Base-by-base conservation (phyloP, 1,284 basidiomycete genomes). In the Ustilago esculenta region DNA sequence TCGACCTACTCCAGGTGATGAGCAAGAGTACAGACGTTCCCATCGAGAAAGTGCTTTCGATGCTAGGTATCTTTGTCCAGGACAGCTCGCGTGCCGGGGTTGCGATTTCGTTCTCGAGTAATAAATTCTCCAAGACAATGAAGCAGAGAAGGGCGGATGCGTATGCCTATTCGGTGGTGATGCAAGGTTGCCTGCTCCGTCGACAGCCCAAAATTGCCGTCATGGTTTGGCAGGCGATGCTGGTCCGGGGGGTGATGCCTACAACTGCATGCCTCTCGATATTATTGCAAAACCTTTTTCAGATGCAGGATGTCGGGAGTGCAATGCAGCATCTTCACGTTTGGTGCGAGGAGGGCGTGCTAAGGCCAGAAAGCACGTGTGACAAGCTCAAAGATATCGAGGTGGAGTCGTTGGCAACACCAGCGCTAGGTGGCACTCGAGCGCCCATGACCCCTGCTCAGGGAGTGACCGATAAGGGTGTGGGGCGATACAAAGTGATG, bases 311-410 rank as follows among this genome's bases (percentile, higher is more conserved):
- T 4, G 51, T 52, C 11, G 17, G 15, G 15, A 43, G 14, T 4
- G 66, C 66, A 0, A n/a, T 69, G 46, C 42, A 41, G 24, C 66
- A 69, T 11, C 41, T 69, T 5, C 42, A 58, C 7, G 34, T 55
- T 7, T 69, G 66, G 66, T 58, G 55, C 43, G 63, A 66, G 24
- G 24, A 49, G 10, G 63, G 63, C 21, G 50, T 65, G 5, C 18
- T 24, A 27, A 24, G 15, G 12, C 34, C 30, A 30, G 24, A 35
- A 11, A 14, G 1, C 2, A 11, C 12, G 4, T 17, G 10, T 8
- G 33, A 48, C 18, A 34, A 41, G 20, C 29, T 43, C 18, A 40
- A 47, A 11, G 49, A 44, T 1, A 29, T 48, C 36, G 36, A 53
- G 32, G 53, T 57, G 34, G 33, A 46, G 0, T 32, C 40, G n/a